A percentile compares a stretch with the other conserved stretches of the same genome.
Evolutionary conservation across 495 filamentous ascomycete genomes (phyloP).

Genomic region (Alectoria sarmentosa): DNA sequence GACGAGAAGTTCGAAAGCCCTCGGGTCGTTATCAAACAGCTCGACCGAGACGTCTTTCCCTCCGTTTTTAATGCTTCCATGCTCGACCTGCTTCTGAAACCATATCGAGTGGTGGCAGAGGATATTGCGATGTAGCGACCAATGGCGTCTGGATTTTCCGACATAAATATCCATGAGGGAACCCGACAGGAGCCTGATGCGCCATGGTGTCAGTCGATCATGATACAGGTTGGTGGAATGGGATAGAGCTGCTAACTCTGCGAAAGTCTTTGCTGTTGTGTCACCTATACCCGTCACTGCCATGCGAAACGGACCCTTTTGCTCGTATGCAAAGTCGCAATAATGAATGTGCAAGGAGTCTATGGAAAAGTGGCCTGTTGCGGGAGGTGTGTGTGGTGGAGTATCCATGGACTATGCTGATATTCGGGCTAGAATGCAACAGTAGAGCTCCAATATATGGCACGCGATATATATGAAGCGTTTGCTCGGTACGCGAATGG

Average conservation of each 20-base stretch:
- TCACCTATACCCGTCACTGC: conserved; percentile 33
- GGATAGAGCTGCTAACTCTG: conserved; percentile 33
- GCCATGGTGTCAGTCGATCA: conserved; percentile 16
- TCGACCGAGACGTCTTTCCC: conserved; percentile 28
- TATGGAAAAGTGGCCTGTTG: conserved; percentile 19
- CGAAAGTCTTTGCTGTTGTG: conserved; percentile 36
- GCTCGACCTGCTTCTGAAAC: conserved; percentile 35
- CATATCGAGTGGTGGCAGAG: conserved; percentile 40
- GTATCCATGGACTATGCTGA: conserved; percentile 27
- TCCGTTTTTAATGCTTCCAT: conserved; percentile 26
- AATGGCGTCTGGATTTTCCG: conserved; percentile 35
- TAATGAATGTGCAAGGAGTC: conserved; percentile 30
- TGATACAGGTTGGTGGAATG: not conserved
- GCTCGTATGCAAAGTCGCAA: conserved; percentile 38
- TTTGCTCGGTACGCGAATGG: not conserved
- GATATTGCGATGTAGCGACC: conserved; percentile 41
- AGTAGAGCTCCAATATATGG: not conserved
- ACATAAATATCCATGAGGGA: conserved; percentile 41
- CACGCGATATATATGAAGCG: not conserved
- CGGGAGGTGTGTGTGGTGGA: conserved; percentile 21
- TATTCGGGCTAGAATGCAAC: not conserved
- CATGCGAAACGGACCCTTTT: conserved; percentile 34
- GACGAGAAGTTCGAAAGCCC: conserved; percentile 43
- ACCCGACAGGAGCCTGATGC: conserved; percentile 41
- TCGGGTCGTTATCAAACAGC: conserved; percentile 36